Percentiles rank a stretch among this genome's conserved stretches.
Evolutionary conservation across 1,284 basidiomycete species (phyloP).

Genomic region (Tilletia caries): DNA sequence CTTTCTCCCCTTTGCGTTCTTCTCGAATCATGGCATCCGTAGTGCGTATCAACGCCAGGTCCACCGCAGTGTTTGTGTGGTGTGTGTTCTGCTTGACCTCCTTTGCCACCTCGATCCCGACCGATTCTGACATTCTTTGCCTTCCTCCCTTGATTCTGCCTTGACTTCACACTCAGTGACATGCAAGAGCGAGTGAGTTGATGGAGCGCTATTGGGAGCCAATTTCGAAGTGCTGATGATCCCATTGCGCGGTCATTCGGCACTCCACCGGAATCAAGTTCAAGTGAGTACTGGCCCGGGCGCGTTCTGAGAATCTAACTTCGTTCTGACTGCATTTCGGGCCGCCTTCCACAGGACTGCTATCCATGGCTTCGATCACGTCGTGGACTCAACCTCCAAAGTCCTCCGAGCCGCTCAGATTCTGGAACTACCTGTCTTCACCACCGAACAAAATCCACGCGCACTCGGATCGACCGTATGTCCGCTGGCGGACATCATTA

Average conservation of each 20-base stretch:
- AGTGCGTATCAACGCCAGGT: constrained; percentile 28
- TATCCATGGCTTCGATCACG: constrained; percentile 38
- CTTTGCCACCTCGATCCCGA: background rate
- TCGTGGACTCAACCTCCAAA: constrained; percentile 36
- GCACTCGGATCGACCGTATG: constrained; percentile 71
- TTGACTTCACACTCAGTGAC: too few relatives aligned
- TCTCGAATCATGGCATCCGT: constrained; percentile 11
- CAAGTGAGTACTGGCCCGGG: constrained; percentile 16
- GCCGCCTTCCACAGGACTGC: constrained; percentile 24
- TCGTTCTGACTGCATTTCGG: background rate
- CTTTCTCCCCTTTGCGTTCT: too few relatives aligned
- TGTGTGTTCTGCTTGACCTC: background rate
- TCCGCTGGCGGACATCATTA: constrained; percentile 61
- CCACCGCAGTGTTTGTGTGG: constrained; percentile 45
- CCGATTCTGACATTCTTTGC: background rate
- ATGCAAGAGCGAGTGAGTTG: constrained; percentile 39
- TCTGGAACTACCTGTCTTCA: constrained; percentile 68
- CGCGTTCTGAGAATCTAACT: background rate
- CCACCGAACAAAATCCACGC: constrained; percentile 80
- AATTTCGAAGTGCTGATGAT: background rate
- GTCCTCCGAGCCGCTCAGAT: constrained; percentile 57
- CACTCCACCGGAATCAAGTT: background rate
- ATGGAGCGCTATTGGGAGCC: background rate
- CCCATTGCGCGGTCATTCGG: background rate
- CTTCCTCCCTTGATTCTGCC: too few relatives aligned